These are phyloP conservation scores for Claviceps arundinis DNA, from an alignment of 2,329 filamentous ascomycete genomes.

Conservation along the genomic window DNA sequence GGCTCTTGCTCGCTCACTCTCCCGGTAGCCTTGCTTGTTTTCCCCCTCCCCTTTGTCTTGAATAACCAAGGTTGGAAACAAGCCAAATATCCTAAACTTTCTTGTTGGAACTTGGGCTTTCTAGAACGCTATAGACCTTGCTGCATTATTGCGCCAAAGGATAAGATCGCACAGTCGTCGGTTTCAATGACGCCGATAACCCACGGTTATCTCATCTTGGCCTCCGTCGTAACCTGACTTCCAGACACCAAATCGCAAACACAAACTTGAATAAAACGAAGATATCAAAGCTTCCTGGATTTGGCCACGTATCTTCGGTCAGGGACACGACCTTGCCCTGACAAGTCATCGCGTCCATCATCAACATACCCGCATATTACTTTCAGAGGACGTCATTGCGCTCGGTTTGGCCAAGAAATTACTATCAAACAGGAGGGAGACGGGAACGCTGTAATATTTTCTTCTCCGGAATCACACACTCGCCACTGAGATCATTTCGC, in stretches of 20 bases:
- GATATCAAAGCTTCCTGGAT: neutral
- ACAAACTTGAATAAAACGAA: neutral
- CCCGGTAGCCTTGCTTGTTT: neutral
- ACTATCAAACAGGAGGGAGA: neutral
- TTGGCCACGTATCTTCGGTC: neutral
- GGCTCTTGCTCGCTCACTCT: neutral
- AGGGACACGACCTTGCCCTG: neutral
- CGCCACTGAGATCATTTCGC: neutral
- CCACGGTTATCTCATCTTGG: slow-evolving; percentile 43
- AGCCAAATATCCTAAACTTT: neutral
- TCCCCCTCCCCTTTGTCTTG: neutral
- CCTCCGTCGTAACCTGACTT: slow-evolving; percentile 37
- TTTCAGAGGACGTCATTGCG: slow-evolving; percentile 1
- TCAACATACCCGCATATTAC: neutral
- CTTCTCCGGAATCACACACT: neutral
- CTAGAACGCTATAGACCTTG: neutral
- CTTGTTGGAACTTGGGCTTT: neutral
- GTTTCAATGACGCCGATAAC: slow-evolving; percentile 43
- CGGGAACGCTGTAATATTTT: neutral
- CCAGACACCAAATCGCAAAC: neutral
- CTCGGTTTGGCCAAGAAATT: slow-evolving; percentile 2
- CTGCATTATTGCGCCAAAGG: neutral
- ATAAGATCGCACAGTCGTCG: neutral
- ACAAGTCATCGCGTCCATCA: neutral
- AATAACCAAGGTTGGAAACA: neutral